phyloP scores from a whole-genome alignment of 1,139 yeast species.

The Magnusiomyces sp. region DNA sequence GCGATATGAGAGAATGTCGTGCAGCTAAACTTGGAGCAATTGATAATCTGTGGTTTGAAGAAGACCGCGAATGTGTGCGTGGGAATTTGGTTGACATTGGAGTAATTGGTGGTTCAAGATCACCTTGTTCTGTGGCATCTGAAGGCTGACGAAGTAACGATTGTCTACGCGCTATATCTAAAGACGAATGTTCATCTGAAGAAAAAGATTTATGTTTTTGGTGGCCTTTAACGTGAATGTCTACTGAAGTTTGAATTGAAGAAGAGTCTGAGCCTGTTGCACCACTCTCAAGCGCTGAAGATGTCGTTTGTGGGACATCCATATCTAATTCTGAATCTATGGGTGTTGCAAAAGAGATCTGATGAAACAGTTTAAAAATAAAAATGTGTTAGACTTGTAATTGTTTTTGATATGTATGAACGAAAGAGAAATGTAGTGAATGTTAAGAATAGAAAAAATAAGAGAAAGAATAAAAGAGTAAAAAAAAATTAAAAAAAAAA shows the following conservation, averaged over 20 bases:
- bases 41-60: conserved; percentile 1
- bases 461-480: background rate
- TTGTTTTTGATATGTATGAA: background rate
- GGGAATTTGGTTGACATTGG: background rate
- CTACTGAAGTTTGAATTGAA: conserved; percentile 4
- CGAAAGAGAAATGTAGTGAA: background rate
- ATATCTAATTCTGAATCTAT: background rate
- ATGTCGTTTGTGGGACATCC: background rate
- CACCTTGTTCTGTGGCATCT: too few relatives aligned
- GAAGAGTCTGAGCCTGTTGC: background rate
- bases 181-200: background rate
- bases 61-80: background rate
- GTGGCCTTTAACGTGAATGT: background rate
- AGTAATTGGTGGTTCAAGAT: background rate
- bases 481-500: background rate
- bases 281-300: background rate
- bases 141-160: too few relatives aligned
- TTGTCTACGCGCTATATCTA: too few relatives aligned
- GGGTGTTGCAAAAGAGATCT: background rate
- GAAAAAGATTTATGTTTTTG: background rate
- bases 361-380: background rate
- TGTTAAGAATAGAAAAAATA: background rate
- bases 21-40: conserved; percentile 15
- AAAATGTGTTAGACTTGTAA: background rate
- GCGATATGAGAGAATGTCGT: conserved; percentile 15